Evolutionary conservation across 2,329 filamentous ascomycete genomes (phyloP).

Genomic region (Proliferodiscus dingleyae): DNA sequence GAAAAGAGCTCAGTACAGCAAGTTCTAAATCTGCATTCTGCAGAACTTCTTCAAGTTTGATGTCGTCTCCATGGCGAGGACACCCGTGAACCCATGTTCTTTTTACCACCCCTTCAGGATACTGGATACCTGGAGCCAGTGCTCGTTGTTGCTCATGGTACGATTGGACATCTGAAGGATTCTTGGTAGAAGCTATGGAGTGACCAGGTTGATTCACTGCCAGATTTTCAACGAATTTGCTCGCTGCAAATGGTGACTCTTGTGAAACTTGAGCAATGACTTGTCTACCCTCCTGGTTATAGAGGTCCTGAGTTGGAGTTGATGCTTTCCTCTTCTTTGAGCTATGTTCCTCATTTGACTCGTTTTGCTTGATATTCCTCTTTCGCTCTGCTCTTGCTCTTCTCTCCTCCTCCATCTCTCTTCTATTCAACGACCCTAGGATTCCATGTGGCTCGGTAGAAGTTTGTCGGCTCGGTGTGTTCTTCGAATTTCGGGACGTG

Average conservation of each 20-base stretch:
- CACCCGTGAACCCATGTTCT: conserved; percentile 72
- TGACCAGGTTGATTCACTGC: background rate
- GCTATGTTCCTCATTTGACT: background rate
- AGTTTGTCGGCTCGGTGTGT: background rate
- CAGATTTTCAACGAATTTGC: background rate
- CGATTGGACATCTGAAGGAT: conserved; percentile 2
- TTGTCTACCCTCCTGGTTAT: conserved; percentile 8
- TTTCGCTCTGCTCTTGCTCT: conserved; percentile 49
- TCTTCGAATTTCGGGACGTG: background rate
- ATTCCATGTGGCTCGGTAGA: conserved; percentile 5
- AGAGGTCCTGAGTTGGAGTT: conserved; percentile 13
- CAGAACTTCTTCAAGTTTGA: conserved; percentile 83
- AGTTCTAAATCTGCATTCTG: conserved; percentile 67
- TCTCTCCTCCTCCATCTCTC: conserved; percentile 80
- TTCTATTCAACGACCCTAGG: conserved; percentile 61
- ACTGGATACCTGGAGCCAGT: conserved; percentile 25
- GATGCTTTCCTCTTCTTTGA: conserved; percentile 33
- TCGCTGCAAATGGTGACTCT: background rate
- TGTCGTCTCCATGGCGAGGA: conserved; percentile 60
- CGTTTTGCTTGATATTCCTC: conserved; percentile 45
- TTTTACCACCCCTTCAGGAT: conserved; percentile 60
- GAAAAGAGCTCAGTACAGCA: conserved; percentile 80
- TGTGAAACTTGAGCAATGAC: conserved; percentile 4
- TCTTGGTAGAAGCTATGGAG: background rate
- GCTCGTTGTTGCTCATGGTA: conserved; percentile 8